Evolutionary conservation across 2,329 filamentous ascomycete genomes (phyloP), one percentile per base, ranked within the genome.

Genomic region (Camptophora hylomeconis): DNA sequence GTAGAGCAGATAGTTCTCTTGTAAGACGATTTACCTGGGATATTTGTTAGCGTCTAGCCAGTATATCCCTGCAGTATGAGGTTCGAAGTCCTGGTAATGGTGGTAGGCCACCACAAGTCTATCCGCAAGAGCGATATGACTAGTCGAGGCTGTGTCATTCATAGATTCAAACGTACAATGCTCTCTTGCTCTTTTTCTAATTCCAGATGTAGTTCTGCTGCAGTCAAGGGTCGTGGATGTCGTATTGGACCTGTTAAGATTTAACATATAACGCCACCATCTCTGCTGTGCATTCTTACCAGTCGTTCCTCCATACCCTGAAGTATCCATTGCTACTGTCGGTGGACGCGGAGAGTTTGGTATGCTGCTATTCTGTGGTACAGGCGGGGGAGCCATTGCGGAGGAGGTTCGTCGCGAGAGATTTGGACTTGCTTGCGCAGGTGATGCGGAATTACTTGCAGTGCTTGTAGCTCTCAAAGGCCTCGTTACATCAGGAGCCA

Each of bases 111-210:
- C n/a, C n/a, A n/a, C n/a, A n/a, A n/a, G n/a, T n/a, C n/a, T n/a
- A n/a, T n/a, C n/a, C n/a, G n/a, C n/a, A n/a, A n/a, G n/a, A n/a
- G n/a, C n/a, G n/a, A n/a, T n/a, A 18, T 28, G 17, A n/a, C 24
- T 13, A 15, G 26, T 5, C 16, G 9, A 5, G 11, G 7, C 17
- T 30, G n/a, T 20, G 22, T 20, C 17, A 28, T n/a, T 9, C 13
- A 17, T 10, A 20, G 15, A 13, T 16, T 12, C n/a, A 19, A 19
- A 59, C 73, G 40, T 65, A 89, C 86, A 46, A 94, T 78, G 19
- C 84, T 81, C 55, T 95, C 87, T 46, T 95, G 86, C 51, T 95
- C 87, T 54, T 92, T 89, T 56, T 95, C 87, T 15, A 94, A 65
- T 58, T 93, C 74, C 35, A 80, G 65, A 53, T 94, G 84, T 37